phyloP scores from a whole-genome alignment of 495 filamentous ascomycete genomes.

The Thermochaetoides thermophila region DNA sequence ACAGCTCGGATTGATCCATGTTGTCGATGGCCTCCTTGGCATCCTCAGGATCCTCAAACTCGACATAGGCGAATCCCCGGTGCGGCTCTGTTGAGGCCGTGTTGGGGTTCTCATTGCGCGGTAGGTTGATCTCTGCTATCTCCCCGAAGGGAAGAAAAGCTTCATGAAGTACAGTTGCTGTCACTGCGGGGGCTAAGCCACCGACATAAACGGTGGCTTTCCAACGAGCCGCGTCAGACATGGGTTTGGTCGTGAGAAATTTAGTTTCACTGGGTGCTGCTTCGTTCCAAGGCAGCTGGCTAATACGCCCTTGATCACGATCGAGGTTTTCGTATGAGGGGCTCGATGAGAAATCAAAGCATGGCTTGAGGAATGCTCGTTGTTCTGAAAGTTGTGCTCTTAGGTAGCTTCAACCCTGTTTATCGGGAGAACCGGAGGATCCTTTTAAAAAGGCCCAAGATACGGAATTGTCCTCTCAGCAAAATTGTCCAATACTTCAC shows the following conservation, averaged over 20 bases:
- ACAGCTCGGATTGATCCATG: constrained; percentile 96
- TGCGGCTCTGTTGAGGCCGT: constrained; percentile 47
- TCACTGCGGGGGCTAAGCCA: constrained; percentile 70
- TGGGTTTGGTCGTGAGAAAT: constrained; percentile 26
- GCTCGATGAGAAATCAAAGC: no score
- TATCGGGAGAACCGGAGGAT: no score
- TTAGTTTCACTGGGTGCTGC: not conserved
- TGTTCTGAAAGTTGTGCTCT: no score
- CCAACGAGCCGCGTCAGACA: constrained; percentile 71
- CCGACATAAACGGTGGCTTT: constrained; percentile 87
- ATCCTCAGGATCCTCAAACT: constrained; percentile 76
- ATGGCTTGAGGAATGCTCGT: no score
- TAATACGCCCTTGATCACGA: no score
- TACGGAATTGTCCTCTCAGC: no score
- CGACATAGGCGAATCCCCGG: constrained; percentile 90
- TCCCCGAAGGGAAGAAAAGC: constrained; percentile 96
- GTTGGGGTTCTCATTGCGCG: constrained; percentile 62
- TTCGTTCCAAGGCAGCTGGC: no score
- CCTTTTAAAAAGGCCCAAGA: no score
- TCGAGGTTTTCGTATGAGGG: no score
- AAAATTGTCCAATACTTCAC: no score
- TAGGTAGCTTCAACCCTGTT: no score
- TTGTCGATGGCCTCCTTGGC: constrained; percentile 96
- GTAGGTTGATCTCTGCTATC: constrained; percentile 76
- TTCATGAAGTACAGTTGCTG: constrained; percentile 56